Conservation (phyloP, 2,329 filamentous ascomycete genomes). For the Pezicula radicicola region DNA sequence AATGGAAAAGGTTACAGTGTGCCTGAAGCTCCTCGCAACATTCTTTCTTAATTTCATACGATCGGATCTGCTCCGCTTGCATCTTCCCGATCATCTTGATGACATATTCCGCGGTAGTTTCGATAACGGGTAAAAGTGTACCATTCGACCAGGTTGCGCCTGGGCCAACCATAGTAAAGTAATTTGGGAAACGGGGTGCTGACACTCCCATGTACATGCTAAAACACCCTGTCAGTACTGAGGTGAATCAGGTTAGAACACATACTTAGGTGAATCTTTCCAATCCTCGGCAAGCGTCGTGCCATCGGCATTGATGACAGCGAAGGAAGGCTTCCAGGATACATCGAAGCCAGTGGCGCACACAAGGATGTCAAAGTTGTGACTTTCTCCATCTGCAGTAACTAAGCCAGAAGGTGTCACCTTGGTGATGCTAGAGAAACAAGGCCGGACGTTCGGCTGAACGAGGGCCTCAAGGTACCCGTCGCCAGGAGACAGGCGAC, state of each 20-base stretch:
- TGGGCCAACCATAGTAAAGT: constrained; percentile 28
- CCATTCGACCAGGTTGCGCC: constrained; percentile 41
- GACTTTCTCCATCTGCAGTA: constrained; percentile 34
- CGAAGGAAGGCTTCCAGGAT: constrained; percentile 24
- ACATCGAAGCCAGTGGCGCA: constrained; percentile 31
- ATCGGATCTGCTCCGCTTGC: constrained; percentile 31
- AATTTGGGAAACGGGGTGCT: constrained; percentile 16
- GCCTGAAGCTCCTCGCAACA: constrained; percentile 28
- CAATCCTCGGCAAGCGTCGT: constrained; percentile 20
- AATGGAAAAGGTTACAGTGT: constrained; percentile 23
- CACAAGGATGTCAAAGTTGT: constrained; percentile 31
- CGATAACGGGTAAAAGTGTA: constrained; percentile 40
- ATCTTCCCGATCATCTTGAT: constrained; percentile 37
- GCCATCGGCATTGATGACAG: constrained; percentile 20
- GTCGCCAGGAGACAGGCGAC: constrained; percentile 35
- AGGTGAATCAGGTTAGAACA: too few relatives aligned
- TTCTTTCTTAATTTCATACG: constrained; percentile 31
- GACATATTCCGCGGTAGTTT: constrained; percentile 36
- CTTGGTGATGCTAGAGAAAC: constrained; percentile 23
- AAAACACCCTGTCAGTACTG: too few relatives aligned
- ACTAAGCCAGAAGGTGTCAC: constrained; percentile 42
- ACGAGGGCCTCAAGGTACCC: constrained; percentile 40
- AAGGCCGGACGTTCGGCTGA: constrained; percentile 39
- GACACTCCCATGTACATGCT: constrained; percentile 17
- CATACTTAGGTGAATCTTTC: too few relatives aligned